Evolutionary conservation across 805 yeast genomes (phyloP), one percentile per base, ranked within the genome.

Genomic region (Pichia kluyveri): DNA sequence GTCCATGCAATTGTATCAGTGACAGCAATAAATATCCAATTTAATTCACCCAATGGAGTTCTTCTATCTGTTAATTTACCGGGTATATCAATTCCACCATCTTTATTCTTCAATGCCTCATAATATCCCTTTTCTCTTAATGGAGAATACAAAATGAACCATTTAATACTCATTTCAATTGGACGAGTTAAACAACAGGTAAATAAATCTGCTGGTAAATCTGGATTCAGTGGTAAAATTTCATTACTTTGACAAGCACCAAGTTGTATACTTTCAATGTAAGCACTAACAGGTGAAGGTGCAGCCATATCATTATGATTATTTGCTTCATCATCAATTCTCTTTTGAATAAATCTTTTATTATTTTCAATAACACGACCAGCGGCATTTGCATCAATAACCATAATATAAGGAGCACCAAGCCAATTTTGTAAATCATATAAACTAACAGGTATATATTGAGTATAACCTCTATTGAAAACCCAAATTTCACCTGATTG

Each of bases 1-100:
- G 96, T 87, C 97, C 98, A 93, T 2, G 99, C 99, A 45, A 93
- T 91, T 0, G 98, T 91, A 64, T 93, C 99, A 4, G 98, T 91
- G 38, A 93, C 88, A 2, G 99, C 97, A 1, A 97, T 93, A 66
- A 91, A 93, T 34, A 93, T 91, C 97, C 98, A 93, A 63, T 88
- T 89, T 47, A 93, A 73, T 62, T 93, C 99, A 36, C 99, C 99
- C 41, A 93, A 68, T 0, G 98, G 97, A 0, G 98, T 93, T 52
- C 96, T 74, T 60, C 98, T 76, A 61, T 93, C 99, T 3, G 96
- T 86, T 42, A 89, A 69, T 53, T 85, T 82, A 1, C 98, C 98
- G 0, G 98, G 97, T 15, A 91, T 86, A 36, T 77, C 75, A 38
- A 90, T 75, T 51, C 72, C 74, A 0, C 82, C 82, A 19, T 71